These are phyloP conservation scores for Penicillium simplicissimum DNA, from an alignment of 495 filamentous ascomycete species.

Conservation along the genomic window DNA sequence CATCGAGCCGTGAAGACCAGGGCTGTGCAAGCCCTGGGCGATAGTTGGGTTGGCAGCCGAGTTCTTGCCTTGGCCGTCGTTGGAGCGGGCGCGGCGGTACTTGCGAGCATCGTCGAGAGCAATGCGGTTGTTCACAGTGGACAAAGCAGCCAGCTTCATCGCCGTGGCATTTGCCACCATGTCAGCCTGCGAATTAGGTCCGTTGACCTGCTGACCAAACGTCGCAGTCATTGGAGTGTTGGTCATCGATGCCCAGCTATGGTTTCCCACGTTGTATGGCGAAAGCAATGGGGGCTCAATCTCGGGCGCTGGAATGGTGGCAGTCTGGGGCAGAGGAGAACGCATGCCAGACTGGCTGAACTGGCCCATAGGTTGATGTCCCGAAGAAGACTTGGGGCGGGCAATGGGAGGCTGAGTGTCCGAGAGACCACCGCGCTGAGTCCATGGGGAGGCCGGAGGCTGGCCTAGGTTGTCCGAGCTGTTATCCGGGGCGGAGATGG, in stretches of 20 bases:
- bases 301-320: conserved; percentile 74
- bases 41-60: conserved; percentile 42
- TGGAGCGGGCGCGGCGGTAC: conserved; percentile 86
- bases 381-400: conserved; percentile 88
- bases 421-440: conserved; percentile 50
- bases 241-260: conserved; percentile 97
- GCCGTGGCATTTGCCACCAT: conserved; percentile 99
- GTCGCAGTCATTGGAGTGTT: conserved; percentile 95
- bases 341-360: conserved; percentile 87
- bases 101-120: conserved; percentile 94
- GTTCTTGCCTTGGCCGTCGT: conserved; percentile 68
- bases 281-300: conserved; percentile 85
- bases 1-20: conserved; percentile 66
- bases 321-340: conserved; percentile 82
- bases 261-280: conserved; percentile 78
- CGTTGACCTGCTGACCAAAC: conserved; percentile 59
- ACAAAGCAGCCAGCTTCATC: conserved; percentile 96
- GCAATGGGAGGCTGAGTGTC: conserved; percentile 57
- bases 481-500: conserved; percentile 68
- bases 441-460: conserved; percentile 79
- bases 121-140: conserved; percentile 97
- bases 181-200: conserved; percentile 71
- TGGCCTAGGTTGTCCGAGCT: conserved; percentile 55
- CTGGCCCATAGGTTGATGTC: conserved; percentile 92
- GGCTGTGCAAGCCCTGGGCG: conserved; percentile 53